A percentile compares a stretch with the other conserved stretches of the same genome.
Conservation (phyloP, 805 yeast genomes). For the Zygotorulaspora danielsina region DNA sequence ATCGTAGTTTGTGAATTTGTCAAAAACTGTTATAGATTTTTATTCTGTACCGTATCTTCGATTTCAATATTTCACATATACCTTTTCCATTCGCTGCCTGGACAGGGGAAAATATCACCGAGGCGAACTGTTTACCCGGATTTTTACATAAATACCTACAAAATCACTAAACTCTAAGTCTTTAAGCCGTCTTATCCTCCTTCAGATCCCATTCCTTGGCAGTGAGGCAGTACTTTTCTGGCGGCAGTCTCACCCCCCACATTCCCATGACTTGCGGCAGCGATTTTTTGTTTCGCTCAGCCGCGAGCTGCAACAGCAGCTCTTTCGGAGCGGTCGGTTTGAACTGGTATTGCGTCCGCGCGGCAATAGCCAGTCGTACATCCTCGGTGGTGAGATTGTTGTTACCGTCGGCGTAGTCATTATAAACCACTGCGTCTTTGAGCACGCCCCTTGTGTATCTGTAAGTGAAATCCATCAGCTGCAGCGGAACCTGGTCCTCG, state of each 20-base stretch:
- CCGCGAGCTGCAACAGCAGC: slow-evolving; percentile 81
- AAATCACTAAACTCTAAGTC: not conserved
- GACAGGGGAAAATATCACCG: not conserved
- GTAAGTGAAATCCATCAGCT: slow-evolving; percentile 95
- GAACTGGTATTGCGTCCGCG: slow-evolving; percentile 92
- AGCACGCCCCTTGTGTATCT: slow-evolving; percentile 79
- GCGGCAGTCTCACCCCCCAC: slow-evolving; percentile 92
- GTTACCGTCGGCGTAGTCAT: slow-evolving; percentile 68
- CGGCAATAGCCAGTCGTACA: slow-evolving; percentile 84
- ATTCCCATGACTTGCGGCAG: slow-evolving; percentile 87
- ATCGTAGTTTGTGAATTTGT: too few relatives aligned
- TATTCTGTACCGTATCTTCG: too few relatives aligned
- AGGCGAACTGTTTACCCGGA: too few relatives aligned
- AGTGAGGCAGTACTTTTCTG: slow-evolving; percentile 93
- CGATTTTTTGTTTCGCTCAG: slow-evolving; percentile 83
- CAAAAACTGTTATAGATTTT: too few relatives aligned
- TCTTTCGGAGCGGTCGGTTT: slow-evolving; percentile 92
- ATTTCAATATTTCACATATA: too few relatives aligned
- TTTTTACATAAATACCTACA: not conserved
- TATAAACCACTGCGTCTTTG: slow-evolving; percentile 84
- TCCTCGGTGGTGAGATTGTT: slow-evolving; percentile 78
- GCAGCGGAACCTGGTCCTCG: slow-evolving; percentile 94
- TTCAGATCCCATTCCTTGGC: slow-evolving; percentile 38
- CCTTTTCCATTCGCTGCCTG: too few relatives aligned
- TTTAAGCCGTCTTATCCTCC: slow-evolving; percentile 10